Evolutionary conservation across 2,329 filamentous ascomycete genomes (phyloP).

Genomic region (Trichoderma hamatum): DNA sequence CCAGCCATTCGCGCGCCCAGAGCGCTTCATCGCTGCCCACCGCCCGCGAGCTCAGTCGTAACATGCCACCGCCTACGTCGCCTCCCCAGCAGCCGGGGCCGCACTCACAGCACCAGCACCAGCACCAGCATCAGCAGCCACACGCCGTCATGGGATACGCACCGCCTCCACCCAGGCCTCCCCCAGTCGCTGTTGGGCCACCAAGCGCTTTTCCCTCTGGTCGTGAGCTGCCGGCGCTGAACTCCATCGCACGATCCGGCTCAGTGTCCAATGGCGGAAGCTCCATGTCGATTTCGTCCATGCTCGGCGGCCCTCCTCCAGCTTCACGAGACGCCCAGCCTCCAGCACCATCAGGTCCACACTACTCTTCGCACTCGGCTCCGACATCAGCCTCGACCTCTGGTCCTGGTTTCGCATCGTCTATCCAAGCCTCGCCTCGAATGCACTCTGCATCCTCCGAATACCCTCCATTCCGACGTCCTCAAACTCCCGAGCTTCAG

Average conservation of each 20-base stretch:
- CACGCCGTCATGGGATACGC: constrained; percentile 46
- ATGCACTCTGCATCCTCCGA: constrained; percentile 60
- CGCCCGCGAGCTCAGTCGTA: constrained; percentile 42
- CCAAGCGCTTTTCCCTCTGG: constrained; percentile 51
- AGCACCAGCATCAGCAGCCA: constrained; percentile 38
- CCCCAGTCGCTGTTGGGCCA: constrained; percentile 47
- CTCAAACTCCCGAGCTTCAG: constrained; percentile 72
- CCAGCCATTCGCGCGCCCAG: constrained; percentile 47
- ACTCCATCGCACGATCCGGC: constrained; percentile 52
- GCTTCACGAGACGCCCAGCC: constrained; percentile 48
- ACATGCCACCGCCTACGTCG: constrained; percentile 51
- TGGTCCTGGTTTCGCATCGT: constrained; percentile 49
- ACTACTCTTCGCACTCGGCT: constrained; percentile 49
- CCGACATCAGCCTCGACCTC: constrained; percentile 46
- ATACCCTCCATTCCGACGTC: constrained; percentile 65
- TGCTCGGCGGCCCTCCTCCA: constrained; percentile 57
- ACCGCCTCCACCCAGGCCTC: constrained; percentile 51
- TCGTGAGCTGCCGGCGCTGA: constrained; percentile 58
- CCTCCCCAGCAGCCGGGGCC: constrained; percentile 42
- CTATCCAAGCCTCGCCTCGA: constrained; percentile 59
- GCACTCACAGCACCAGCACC: constrained; percentile 39
- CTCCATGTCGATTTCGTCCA: constrained; percentile 65
- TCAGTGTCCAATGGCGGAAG: constrained; percentile 44
- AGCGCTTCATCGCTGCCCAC: constrained; percentile 49
- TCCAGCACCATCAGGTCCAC: constrained; percentile 34